Percentiles rank a stretch among this genome's conserved stretches.
Conservation (phyloP, 306 rosid species). For the Prosopis cineraria region DNA sequence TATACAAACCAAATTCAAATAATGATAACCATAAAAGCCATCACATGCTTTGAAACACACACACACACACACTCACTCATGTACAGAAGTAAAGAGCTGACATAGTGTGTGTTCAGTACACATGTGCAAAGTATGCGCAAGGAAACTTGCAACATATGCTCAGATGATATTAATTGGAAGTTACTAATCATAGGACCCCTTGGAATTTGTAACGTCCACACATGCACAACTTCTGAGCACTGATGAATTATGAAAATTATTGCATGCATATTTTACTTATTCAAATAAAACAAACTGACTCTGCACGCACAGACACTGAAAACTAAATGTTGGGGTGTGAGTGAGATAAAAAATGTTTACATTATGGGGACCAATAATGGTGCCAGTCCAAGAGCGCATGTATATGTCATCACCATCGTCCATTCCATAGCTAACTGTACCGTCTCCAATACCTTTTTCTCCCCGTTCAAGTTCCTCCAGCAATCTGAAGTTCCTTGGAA, state of each 20-base stretch:
- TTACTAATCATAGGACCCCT: not conserved
- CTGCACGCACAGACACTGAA: not conserved
- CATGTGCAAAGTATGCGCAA: not conserved
- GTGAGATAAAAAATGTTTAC: conserved; percentile 47
- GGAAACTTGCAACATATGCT: conserved; percentile 1
- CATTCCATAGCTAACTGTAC: conserved; percentile 97
- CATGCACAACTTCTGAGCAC: not conserved
- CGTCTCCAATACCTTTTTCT: conserved; percentile 92
- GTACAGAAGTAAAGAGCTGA: not conserved
- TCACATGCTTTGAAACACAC: not conserved
- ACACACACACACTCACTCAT: too few species aligned
- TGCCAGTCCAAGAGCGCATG: conserved; percentile 95
- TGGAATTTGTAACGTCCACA: conserved; percentile 15
- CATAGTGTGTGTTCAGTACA: not conserved
- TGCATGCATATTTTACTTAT: not conserved
- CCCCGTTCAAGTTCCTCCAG: conserved; percentile 99
- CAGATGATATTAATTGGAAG: not conserved
- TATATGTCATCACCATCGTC: conserved; percentile 99
- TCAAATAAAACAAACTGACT: conserved; percentile 4
- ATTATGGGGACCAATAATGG: conserved; percentile 98
- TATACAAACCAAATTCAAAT: not conserved
- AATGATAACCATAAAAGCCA: conserved; percentile 11
- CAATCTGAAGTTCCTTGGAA: conserved; percentile 98
- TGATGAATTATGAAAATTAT: not conserved
- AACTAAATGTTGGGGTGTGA: not conserved